phyloP scores from a whole-genome alignment of 2,329 filamentous ascomycete genomes.

The Sclerotinia spermophila region DNA sequence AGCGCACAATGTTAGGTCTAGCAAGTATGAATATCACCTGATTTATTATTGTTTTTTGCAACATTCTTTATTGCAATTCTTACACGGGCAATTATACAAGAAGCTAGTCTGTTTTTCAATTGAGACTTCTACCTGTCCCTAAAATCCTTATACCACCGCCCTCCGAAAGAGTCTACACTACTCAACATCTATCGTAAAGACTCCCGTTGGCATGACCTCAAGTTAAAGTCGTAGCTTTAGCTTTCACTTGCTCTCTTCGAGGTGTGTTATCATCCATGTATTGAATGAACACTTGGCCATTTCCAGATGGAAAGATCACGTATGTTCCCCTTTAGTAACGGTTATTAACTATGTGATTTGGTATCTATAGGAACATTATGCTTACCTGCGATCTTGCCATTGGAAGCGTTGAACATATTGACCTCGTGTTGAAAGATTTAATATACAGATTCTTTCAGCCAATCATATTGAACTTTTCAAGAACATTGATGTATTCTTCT shows the following conservation, averaged over 20 bases:
- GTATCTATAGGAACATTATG: background rate
- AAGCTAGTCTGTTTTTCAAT: background rate
- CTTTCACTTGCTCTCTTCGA: background rate
- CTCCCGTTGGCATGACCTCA: background rate
- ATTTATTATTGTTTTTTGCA: background rate
- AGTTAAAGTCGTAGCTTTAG: background rate
- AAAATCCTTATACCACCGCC: background rate
- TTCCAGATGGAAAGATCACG: background rate
- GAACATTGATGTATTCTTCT: background rate
- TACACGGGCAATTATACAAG: background rate
- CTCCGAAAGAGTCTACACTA: background rate
- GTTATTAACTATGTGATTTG: background rate
- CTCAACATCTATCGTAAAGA: background rate
- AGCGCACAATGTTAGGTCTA: background rate
- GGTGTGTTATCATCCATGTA: background rate
- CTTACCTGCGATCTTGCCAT: background rate
- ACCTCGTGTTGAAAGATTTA: background rate
- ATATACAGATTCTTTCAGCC: background rate
- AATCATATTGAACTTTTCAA: background rate
- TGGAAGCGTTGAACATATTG: background rate
- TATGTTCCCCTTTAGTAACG: background rate
- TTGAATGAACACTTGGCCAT: background rate
- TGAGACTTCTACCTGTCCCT: background rate
- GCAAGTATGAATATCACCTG: background rate
- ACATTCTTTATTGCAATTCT: background rate